A percentile compares a stretch with the other conserved stretches of the same genome.
Conservation (phyloP, 1,139 yeast species). For the Sugiyamaella neomexicana region DNA sequence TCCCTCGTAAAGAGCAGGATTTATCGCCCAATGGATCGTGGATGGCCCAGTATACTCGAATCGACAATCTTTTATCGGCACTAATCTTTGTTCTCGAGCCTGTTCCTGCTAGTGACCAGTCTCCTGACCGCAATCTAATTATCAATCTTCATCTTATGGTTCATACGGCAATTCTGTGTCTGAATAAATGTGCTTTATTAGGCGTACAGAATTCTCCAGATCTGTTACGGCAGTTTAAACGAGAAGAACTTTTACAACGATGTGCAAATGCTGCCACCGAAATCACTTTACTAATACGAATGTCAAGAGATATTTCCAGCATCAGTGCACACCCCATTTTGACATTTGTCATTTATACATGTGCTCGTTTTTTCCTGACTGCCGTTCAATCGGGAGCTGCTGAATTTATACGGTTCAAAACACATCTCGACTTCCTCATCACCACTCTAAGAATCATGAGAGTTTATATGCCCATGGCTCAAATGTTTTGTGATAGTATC, state of each 20-base stretch:
- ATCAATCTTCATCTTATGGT: slow-evolving; percentile 27
- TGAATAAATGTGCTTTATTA: slow-evolving; percentile 28
- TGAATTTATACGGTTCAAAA: slow-evolving; percentile 16
- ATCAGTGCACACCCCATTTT: slow-evolving; percentile 25
- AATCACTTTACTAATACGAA: slow-evolving; percentile 27
- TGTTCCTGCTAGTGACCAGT: slow-evolving; percentile 19
- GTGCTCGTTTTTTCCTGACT: slow-evolving; percentile 32
- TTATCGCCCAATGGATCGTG: slow-evolving; percentile 25
- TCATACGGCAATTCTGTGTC: slow-evolving; percentile 29
- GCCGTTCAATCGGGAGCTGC: slow-evolving; percentile 25
- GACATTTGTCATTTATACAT: slow-evolving; percentile 30
- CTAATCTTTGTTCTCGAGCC: slow-evolving; percentile 22
- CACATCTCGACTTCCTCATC: slow-evolving; percentile 31
- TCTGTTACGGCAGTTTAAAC: slow-evolving; percentile 20
- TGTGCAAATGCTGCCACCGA: slow-evolving; percentile 30
- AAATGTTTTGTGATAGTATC: slow-evolving; percentile 26
- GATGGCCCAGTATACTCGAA: slow-evolving; percentile 26
- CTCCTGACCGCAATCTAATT: slow-evolving; percentile 20
- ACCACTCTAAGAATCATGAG: slow-evolving; percentile 28
- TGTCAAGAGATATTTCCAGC: slow-evolving; percentile 25
- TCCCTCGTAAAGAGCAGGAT: slow-evolving; percentile 21
- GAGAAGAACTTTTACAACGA: slow-evolving; percentile 24
- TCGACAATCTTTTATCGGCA: slow-evolving; percentile 23
- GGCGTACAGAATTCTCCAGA: slow-evolving; percentile 22
- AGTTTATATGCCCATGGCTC: slow-evolving; percentile 26